These are phyloP conservation scores for Lindgomyces ingoldianus DNA, from an alignment of 495 filamentous ascomycete species.

Conservation along the genomic window DNA sequence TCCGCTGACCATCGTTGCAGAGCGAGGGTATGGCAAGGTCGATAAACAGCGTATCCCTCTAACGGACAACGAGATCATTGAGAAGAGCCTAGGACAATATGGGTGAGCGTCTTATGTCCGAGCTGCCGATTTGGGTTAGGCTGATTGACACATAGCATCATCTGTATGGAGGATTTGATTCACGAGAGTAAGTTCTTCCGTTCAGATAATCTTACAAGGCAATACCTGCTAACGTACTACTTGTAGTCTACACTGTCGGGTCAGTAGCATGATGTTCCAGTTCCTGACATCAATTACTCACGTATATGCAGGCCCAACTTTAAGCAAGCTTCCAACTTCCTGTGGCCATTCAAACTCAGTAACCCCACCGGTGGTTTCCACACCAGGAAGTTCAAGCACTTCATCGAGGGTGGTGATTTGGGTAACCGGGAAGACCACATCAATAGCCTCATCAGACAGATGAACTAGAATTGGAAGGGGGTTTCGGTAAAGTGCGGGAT, in stretches of 20 bases:
- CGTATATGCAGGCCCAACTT: conserved; percentile 51
- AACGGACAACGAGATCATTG: conserved; percentile 96
- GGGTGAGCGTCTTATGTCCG: conserved; percentile 41
- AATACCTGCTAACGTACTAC: conserved; percentile 4
- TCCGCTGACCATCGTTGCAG: conserved; percentile 10
- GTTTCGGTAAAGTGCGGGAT: conserved; percentile 12
- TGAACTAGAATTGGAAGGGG: conserved; percentile 71
- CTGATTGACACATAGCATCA: conserved; percentile 59
- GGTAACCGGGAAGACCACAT: conserved; percentile 99
- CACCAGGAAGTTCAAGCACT: conserved; percentile 97
- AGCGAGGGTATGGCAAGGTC: conserved; percentile 47
- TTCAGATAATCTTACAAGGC: background rate
- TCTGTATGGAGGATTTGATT: conserved; percentile 99
- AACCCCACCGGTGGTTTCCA: conserved; percentile 96
- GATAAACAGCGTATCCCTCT: conserved; percentile 93
- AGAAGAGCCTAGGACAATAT: conserved; percentile 93
- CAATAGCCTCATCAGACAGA: conserved; percentile 92
- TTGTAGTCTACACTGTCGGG: conserved; percentile 75
- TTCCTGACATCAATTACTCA: conserved; percentile 1
- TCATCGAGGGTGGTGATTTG: conserved; percentile 96
- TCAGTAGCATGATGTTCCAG: background rate
- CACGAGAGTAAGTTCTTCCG: conserved; percentile 68
- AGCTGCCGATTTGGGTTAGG: background rate
- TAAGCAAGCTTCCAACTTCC: conserved; percentile 99
- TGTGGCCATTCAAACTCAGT: conserved; percentile 99